A percentile compares a stretch with the other conserved stretches of the same genome.
Conservation (phyloP, 1,139 yeast genomes). For the Yamadazyma atlantica region DNA sequence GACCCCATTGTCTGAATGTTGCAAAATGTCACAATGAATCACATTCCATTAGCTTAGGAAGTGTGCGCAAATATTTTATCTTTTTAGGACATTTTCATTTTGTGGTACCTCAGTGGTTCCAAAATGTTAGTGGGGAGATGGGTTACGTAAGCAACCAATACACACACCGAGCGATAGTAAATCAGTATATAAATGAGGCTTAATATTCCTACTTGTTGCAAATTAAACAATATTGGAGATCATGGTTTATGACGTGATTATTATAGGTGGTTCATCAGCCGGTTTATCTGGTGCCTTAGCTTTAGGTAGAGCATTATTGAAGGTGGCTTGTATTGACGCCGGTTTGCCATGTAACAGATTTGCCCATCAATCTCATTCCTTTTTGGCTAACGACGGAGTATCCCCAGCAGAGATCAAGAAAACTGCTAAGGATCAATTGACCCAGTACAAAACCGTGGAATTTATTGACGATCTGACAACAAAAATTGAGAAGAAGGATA, state of each 20-base stretch:
- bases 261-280: conserved; percentile 10
- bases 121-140: too few relatives aligned
- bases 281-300: conserved; percentile 10
- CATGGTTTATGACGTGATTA: conserved; percentile 8
- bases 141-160: too few relatives aligned
- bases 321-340: conserved; percentile 9
- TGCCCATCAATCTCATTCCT: conserved; percentile 10
- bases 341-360: conserved; percentile 12
- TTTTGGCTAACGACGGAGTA: conserved; percentile 8
- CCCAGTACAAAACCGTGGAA: conserved; percentile 2
- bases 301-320: conserved; percentile 9
- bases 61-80: too few relatives aligned
- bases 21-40: too few relatives aligned
- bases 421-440: conserved; percentile 3
- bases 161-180: too few relatives aligned
- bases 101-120: too few relatives aligned
- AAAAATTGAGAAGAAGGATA: not conserved
- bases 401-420: conserved; percentile 6
- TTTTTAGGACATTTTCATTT: too few relatives aligned
- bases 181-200: too few relatives aligned
- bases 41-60: too few relatives aligned
- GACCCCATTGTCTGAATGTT: too few relatives aligned
- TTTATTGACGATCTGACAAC: not conserved
- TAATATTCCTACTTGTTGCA: too few relatives aligned
- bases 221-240: too few relatives aligned